Base-by-base conservation (phyloP, 208 protist genomes). In the Trypanosoma scelopori region DNA sequence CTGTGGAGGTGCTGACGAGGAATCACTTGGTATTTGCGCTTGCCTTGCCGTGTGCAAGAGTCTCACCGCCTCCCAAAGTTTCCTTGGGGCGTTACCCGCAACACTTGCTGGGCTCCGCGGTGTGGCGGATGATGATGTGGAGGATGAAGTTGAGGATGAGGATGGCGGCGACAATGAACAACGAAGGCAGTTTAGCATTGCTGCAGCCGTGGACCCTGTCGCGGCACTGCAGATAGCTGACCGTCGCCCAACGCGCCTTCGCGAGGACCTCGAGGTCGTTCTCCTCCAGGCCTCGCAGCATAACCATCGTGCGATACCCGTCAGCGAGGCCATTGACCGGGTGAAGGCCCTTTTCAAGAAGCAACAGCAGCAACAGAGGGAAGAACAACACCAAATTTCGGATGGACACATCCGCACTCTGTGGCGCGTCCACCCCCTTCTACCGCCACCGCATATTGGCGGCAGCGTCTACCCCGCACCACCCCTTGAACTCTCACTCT, bases 361-460 rank as follows among this genome's bases (percentile, higher is more conserved):
- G 30, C 35, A 42, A 7, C 22, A 69, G 30, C 37, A 62, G 32
- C 23, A 61, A 15, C 0, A 58, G n/a, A 16, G 16, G 47, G 5
- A 27, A 47, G 48, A 37, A 41, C 30, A 23, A 25, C 23, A 48
- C 49, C 23, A 49, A 45, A 22, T n/a, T 12, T 9, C 12, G 39
- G 16, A 49, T 46, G 22, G 30, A 30, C 9, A n/a, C 9, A 56
- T 47, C n/a, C 20, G 16, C 12, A n/a, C 51, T 16, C 23, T 57
- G 5, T 72, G 58, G 57, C 27, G n/a, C 2, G 45, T 66, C 12
- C 59, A 48, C 18, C 58, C 58, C 3, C 25, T 30, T 47, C 35
- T 73, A 15, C 59, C 49, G 2, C 6, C 51, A 32, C 67, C 67
- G 15, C 45, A 35, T 30, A 61, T 73, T 60, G 67, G 67, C 13